phyloP scores from a whole-genome alignment of 495 filamentous ascomycete species.

The Xylaria scruposa region DNA sequence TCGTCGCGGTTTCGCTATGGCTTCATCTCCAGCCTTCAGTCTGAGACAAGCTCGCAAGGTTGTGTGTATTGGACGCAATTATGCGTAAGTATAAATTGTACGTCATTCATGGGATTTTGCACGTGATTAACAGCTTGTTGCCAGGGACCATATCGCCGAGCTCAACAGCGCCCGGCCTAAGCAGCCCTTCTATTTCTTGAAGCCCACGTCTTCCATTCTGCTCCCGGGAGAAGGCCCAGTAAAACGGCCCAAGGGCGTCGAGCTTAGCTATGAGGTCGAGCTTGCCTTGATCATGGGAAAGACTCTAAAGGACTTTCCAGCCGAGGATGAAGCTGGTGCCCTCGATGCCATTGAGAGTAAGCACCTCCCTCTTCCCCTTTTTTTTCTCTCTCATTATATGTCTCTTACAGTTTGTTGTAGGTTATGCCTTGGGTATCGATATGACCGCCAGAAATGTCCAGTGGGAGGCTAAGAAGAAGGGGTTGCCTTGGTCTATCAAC shows the following conservation, averaged over 20 bases:
- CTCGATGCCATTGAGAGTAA: conserved; percentile 67
- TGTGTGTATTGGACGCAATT: conserved; percentile 97
- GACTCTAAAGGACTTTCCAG: conserved; percentile 73
- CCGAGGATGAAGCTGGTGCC: conserved; percentile 64
- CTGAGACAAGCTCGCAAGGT: conserved; percentile 78
- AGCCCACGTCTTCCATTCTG: conserved; percentile 84
- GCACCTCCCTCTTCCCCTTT: conserved; percentile 24
- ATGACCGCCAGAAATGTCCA: conserved; percentile 95
- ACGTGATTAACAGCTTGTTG: conserved; percentile 9
- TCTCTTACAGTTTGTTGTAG: conserved; percentile 47
- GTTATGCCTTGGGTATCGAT: conserved; percentile 86
- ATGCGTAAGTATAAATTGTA: conserved; percentile 70
- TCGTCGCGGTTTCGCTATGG: conserved; percentile 56
- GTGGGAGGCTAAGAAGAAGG: conserved; percentile 94
- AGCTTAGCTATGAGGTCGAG: conserved; percentile 95
- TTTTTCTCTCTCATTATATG: background rate
- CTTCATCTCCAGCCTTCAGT: conserved; percentile 56
- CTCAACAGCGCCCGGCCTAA: conserved; percentile 83
- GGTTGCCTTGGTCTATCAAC: conserved; percentile 92
- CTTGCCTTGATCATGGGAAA: conserved; percentile 87
- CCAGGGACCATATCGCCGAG: conserved; percentile 92
- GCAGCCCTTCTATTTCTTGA: conserved; percentile 98
- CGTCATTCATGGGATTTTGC: conserved; percentile 4
- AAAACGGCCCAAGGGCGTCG: conserved; percentile 78
- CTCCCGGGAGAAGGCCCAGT: conserved; percentile 80